A percentile compares a stretch with the other conserved stretches of the same genome.
These are phyloP conservation scores for Naganishia vishniacii DNA, from an alignment of 768 basidiomycete species.

Conservation along the genomic window DNA sequence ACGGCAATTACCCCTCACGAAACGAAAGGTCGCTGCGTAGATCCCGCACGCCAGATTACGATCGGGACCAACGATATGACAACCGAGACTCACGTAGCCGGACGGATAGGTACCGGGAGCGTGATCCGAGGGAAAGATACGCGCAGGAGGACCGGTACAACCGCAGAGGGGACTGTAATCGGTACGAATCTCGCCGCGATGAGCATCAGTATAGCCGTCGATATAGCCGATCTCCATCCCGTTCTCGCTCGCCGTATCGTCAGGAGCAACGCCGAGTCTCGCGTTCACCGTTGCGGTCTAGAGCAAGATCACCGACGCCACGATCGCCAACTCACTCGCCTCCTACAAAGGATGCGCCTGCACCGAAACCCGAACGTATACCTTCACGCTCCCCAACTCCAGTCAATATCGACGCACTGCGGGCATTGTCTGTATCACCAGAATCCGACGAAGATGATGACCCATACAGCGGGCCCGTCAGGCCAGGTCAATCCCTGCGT, in stretches of 20 bases:
- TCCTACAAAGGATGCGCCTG: neutral
- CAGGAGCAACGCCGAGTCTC: neutral
- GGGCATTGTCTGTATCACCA: conserved; percentile 22
- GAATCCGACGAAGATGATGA: conserved; percentile 24
- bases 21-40: neutral
- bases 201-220: conserved; percentile 2
- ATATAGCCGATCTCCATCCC: conserved; percentile 7
- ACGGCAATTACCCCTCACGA: conserved; percentile 6
- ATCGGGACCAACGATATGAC: neutral
- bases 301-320: conserved; percentile 1
- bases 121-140: neutral
- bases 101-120: conserved; percentile 11
- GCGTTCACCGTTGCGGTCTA: conserved; percentile 12
- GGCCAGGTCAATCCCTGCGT: conserved; percentile 62
- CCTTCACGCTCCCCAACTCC: conserved; percentile 31
- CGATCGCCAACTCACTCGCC: neutral
- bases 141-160: conserved; percentile 22
- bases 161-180: neutral
- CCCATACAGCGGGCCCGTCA: conserved; percentile 12
- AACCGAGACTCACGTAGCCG: neutral
- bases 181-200: neutral
- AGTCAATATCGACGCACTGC: conserved; percentile 29
- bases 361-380: conserved; percentile 5
- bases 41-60: conserved; percentile 21
- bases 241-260: conserved; percentile 19